Evolutionary conservation across 768 basidiomycete species (phyloP).

Genomic region (Tricholoma sp.): DNA sequence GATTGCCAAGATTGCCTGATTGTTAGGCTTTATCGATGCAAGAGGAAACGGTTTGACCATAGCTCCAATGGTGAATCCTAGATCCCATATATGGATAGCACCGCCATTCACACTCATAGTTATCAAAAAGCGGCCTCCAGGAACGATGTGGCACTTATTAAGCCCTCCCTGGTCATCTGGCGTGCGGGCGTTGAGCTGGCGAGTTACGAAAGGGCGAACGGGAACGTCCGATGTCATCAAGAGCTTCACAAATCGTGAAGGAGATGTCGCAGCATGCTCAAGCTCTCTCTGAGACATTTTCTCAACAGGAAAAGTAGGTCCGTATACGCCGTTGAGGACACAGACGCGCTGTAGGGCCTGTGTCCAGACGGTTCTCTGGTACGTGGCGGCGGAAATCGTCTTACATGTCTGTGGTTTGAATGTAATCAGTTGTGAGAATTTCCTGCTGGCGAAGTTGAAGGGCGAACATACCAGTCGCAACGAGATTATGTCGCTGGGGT

Average conservation of each 20-base stretch:
- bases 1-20: neutral
- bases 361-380: neutral
- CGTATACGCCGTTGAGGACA: neutral
- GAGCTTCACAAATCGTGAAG: neutral
- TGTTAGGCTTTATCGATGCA: neutral
- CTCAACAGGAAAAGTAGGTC: neutral
- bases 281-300: neutral
- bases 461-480: neutral
- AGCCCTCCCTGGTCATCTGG: neutral
- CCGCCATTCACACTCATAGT: neutral
- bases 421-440: too few species aligned
- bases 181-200: neutral
- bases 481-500: too few species aligned
- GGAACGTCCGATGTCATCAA: neutral
- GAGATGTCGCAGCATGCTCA: neutral
- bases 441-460: neutral
- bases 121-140: neutral
- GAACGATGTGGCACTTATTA: neutral
- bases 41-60: neutral
- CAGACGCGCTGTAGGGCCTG: neutral
- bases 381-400: neutral
- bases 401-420: neutral
- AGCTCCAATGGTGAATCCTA: neutral
- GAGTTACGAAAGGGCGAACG: neutral
- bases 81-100: neutral